Conservation (phyloP, 805 yeast species). For the Candida incommunis region DNA sequence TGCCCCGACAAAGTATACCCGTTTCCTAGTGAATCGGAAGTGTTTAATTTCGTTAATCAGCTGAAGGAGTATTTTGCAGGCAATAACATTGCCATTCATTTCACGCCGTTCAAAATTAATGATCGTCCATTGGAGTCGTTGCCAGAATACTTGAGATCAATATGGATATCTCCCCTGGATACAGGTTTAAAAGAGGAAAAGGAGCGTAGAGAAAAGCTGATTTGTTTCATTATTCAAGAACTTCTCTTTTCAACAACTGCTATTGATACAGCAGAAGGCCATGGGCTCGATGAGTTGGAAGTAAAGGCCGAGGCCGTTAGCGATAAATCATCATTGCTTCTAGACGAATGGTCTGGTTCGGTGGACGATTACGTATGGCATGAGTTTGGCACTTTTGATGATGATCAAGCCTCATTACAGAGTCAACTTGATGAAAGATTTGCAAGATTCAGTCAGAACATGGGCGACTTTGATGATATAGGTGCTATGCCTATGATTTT, state of each 20-base stretch:
- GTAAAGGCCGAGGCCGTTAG: neutral
- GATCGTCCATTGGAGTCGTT: neutral
- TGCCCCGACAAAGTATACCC: neutral
- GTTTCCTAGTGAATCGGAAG: neutral
- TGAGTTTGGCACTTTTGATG: slow-evolving; percentile 2
- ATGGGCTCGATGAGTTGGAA: neutral
- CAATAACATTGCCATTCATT: neutral
- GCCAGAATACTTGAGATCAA: neutral
- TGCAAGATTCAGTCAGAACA: neutral
- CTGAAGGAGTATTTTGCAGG: neutral
- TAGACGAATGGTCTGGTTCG: slow-evolving; percentile 6
- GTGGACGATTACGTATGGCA: slow-evolving; percentile 5
- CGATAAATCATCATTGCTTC: slow-evolving; percentile 1
- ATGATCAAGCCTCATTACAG: slow-evolving; percentile 1
- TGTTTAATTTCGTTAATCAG: neutral
- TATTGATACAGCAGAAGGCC: neutral
- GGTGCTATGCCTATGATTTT: neutral
- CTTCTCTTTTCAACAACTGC: neutral
- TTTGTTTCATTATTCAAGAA: neutral
- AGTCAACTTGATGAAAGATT: neutral
- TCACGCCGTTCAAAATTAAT: neutral
- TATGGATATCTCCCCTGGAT: neutral
- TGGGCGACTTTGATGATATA: neutral
- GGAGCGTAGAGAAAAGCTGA: neutral
- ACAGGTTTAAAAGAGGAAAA: neutral